Evolutionary conservation across 208 protist genomes (phyloP), one percentile per base, ranked within the genome.

Genomic region (Trypanosoma brucei): DNA sequence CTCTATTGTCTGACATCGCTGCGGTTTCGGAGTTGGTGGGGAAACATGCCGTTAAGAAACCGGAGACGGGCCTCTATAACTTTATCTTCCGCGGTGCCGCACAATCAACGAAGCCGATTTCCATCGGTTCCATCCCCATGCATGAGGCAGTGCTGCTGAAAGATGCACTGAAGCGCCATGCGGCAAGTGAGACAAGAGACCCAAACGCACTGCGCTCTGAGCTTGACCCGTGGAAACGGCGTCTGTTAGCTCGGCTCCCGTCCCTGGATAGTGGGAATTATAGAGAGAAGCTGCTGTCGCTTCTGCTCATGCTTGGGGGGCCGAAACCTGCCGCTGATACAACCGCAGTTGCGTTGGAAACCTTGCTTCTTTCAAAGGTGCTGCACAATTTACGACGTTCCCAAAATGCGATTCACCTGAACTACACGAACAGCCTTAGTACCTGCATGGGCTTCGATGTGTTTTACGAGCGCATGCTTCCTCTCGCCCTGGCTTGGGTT

Each of bases 221-320:
- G 22, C 65, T 56, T 70, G 62, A 50, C 55, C 52, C 76, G 51
- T 88, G 83, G 83, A 73, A 64, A 60, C 65, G 78, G 55, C 72
- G 76, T 31, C 36, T 83, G 30, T 57, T 74, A 0, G 42, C 62
- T 37, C 70, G 62, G 6, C 57, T 88, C 39, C 55, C 68, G 36
- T 73, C 56, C 51, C 56, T 88, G 33, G n/a, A 51, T 46, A 73
- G 75, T 3, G 30, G 1, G n/a, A 39, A 45, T 31, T 88, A 83
- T 45, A 59, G 56, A 11, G 39, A 44, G 1, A 77, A 78, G 9
- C 54, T 88, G n/a, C 33, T 59, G 34, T 72, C 55, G 9, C 57
- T 85, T 35, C 78, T 83, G 30, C 38, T 44, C 30, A 1, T 69
- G 6, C 76, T 89, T 59, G 69, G 66, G 6, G 53, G 55, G 22